phyloP scores from a whole-genome alignment of 176 grass and related monocot species.

The Ensete glaucum region DNA sequence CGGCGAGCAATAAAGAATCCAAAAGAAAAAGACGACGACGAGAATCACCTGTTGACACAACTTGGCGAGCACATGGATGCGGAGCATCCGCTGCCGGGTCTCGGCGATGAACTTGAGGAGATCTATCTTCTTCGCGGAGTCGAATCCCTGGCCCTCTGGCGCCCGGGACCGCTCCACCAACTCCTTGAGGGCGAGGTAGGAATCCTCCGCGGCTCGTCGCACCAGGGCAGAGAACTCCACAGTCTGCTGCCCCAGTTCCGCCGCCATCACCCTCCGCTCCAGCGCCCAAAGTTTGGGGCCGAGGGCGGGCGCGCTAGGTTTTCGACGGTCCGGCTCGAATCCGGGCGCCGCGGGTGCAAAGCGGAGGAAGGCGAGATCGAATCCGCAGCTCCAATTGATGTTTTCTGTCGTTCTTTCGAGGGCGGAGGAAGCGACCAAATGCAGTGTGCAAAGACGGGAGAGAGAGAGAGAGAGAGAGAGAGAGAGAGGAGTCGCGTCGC shows the following conservation, averaged over 20 bases:
- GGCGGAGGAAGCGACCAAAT: not conserved
- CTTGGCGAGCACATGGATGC: slow-evolving; percentile 92
- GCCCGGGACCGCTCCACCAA: slow-evolving; percentile 68
- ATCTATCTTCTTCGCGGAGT: slow-evolving; percentile 96
- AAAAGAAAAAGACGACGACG: not conserved
- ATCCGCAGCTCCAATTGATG: not conserved
- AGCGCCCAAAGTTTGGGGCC: not conserved
- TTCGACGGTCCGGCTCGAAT: not conserved
- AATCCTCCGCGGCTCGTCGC: slow-evolving; percentile 67
- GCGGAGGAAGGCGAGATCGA: not conserved
- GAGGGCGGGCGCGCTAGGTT: not conserved
- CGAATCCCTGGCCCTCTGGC: slow-evolving; percentile 43
- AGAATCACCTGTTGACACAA: slow-evolving; percentile 85
- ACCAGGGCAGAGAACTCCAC: slow-evolving; percentile 84
- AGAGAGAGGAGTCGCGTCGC: too few species aligned
- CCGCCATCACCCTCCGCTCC: slow-evolving; percentile 32
- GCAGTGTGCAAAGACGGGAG: too few species aligned
- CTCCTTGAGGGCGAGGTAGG: slow-evolving; percentile 86
- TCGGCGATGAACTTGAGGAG: slow-evolving; percentile 88
- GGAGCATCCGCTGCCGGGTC: slow-evolving; percentile 95
- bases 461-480: too few species aligned
- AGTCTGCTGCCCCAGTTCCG: slow-evolving; percentile 74
- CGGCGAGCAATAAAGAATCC: not conserved
- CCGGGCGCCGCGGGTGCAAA: not conserved
- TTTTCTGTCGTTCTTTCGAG: not conserved